phyloP scores from a whole-genome alignment of 176 grass and related monocot species.

The Poa annua region DNA sequence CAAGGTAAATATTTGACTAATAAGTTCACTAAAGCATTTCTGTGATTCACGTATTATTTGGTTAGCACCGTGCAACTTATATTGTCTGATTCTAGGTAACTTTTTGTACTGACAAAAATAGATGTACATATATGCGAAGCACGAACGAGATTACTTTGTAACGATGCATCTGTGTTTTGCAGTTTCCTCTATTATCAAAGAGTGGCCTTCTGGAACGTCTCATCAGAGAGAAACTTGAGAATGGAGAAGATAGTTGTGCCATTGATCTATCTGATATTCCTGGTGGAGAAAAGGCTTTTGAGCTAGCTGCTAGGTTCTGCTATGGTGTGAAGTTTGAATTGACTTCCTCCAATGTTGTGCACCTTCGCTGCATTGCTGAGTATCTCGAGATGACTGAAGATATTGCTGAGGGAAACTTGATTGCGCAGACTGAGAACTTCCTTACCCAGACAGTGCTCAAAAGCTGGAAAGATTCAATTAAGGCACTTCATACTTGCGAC shows the following conservation, averaged over 20 bases:
- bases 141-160: neutral
- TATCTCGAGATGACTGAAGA: constrained; percentile 91
- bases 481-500: constrained; percentile 79
- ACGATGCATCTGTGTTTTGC: constrained; percentile 35
- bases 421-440: constrained; percentile 66
- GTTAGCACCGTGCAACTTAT: constrained; percentile 22
- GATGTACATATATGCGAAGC: constrained; percentile 6
- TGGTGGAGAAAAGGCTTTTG: constrained; percentile 71
- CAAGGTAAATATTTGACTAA: constrained; percentile 63
- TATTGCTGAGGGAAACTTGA: constrained; percentile 82
- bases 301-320: constrained; percentile 83
- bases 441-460: constrained; percentile 69
- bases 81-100: constrained; percentile 19
- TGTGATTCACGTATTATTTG: neutral
- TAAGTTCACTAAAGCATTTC: constrained; percentile 3
- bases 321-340: constrained; percentile 88
- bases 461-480: constrained; percentile 86
- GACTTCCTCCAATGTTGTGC: constrained; percentile 76
- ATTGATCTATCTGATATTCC: constrained; percentile 71
- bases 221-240: constrained; percentile 73
- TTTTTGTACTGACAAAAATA: neutral
- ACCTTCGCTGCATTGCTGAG: constrained; percentile 70
- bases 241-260: constrained; percentile 51
- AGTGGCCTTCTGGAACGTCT: constrained; percentile 76
- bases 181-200: constrained; percentile 96